These are phyloP conservation scores for Bondarzewia mesenterica DNA, from an alignment of 1,284 basidiomycete genomes.

Conservation along the genomic window DNA sequence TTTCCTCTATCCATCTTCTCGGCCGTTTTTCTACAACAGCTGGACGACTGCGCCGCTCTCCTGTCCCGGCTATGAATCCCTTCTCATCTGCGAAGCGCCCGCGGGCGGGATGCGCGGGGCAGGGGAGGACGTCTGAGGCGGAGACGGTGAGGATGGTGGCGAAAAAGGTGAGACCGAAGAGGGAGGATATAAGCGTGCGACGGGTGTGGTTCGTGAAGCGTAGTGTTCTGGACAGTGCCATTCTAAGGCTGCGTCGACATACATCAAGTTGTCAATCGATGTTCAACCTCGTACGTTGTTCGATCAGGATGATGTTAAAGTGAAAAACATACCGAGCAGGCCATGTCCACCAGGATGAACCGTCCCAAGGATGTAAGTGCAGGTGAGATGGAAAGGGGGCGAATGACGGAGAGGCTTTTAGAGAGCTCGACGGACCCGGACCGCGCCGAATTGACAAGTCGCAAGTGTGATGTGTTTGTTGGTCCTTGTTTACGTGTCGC, in stretches of 20 bases:
- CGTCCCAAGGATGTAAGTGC: background rate
- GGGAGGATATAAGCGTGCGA: conserved; percentile 65
- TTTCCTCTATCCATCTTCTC: conserved; percentile 79
- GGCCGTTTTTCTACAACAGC: conserved; percentile 50
- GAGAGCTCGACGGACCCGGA: background rate
- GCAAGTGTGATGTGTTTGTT: no score
- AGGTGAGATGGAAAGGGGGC: background rate
- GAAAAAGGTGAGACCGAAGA: conserved; percentile 73
- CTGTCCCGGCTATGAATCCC: conserved; percentile 16
- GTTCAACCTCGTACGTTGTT: background rate
- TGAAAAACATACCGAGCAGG: conserved; percentile 1
- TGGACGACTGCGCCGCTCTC: conserved; percentile 2
- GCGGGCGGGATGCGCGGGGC: conserved; percentile 54
- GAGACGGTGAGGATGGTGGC: conserved; percentile 74
- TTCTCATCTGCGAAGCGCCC: conserved; percentile 49
- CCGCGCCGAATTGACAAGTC: no score
- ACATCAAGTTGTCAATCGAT: background rate
- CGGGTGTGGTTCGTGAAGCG: conserved; percentile 53
- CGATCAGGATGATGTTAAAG: background rate
- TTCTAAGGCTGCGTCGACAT: conserved; percentile 30
- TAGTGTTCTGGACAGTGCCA: conserved; percentile 47
- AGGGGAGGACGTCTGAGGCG: conserved; percentile 68
- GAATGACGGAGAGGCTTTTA: background rate
- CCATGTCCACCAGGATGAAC: conserved; percentile 4
- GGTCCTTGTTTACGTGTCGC: background rate